Base-by-base conservation (phyloP, 1,139 yeast species). In the Protomyces arabidopsidicola region DNA sequence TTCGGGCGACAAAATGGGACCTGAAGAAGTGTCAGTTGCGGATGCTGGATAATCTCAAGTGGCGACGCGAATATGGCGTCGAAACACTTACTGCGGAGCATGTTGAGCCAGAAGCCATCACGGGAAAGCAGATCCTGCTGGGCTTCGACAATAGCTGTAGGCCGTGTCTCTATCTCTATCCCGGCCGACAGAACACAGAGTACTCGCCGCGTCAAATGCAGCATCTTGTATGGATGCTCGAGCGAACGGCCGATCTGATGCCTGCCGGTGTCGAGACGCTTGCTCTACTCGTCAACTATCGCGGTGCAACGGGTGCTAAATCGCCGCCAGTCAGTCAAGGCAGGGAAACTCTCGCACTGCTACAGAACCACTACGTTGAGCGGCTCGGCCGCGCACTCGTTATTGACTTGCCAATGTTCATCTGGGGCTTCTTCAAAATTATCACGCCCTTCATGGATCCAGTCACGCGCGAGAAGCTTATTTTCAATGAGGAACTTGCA, bases 361-460 rank as follows among this genome's bases (percentile, higher is more conserved):
- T 91, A 70, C 97, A 93, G 76, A 90, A 95, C 20, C 98, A 93
- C 74, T 93, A 93, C 73, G 98, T 98, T 1, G 98, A 93, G 75
- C 82, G 98, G 71, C 80, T 93, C 68, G 98, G 98, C 31, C 85
- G 85, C 72, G 97, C 97, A 0, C 78, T 91, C 60, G 81, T 93
- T 68, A 89, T 96, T 53, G 91, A 93, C 73, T 89, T 93, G 68
- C 98, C 98, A 12, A 88, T 95, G 86, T 77, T 90, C 60, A 98
- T 91, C 1, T 86, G 95, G 83, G 85, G 96, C 2, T 93, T 93
- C 73, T 79, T 93, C 72, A 90, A 88, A 75, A 78, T 91, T 67
- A 91, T 91, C 65, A 88, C 89, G 68, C 98, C 98, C 0, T 93
- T 93, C 72, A 91, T 93, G 67, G 98, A 93, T 72, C 98, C 98